Conservation (phyloP, 345 rosid genomes). For the Linum usitatissimum region DNA sequence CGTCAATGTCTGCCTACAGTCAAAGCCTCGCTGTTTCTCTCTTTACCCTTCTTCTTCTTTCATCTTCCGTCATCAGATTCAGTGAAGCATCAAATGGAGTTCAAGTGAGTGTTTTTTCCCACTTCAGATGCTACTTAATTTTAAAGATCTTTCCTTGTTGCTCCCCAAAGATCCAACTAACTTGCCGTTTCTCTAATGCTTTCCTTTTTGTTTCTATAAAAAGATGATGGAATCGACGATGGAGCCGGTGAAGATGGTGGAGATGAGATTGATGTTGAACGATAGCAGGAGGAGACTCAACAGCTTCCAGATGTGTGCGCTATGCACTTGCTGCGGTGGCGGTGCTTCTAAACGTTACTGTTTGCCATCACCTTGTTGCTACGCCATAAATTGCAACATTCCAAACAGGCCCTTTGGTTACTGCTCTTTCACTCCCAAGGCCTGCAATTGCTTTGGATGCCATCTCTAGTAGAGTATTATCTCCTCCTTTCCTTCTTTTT, state of each 20-base stretch:
- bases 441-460: conserved; percentile 93
- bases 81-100: too few species aligned
- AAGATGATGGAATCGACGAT: conserved; percentile 33
- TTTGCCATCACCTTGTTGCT: conserved; percentile 88
- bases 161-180: too few species aligned
- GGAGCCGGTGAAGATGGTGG: conserved; percentile 37
- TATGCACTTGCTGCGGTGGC: conserved; percentile 96
- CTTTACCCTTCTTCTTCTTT: too few species aligned
- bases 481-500: neutral
- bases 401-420: conserved; percentile 94
- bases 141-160: too few species aligned
- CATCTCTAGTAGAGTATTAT: conserved; percentile 32
- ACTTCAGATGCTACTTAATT: too few species aligned
- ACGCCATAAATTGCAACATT: conserved; percentile 92
- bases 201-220: too few species aligned
- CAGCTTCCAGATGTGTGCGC: conserved; percentile 82
- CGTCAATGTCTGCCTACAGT: too few species aligned
- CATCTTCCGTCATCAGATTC: too few species aligned
- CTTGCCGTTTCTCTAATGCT: too few species aligned
- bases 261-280: conserved; percentile 52
- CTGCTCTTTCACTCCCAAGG: conserved; percentile 92
- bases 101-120: too few species aligned
- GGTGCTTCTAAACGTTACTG: conserved; percentile 78
- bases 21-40: too few species aligned
- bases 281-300: conserved; percentile 73